Evolutionary conservation across 2,329 filamentous ascomycete genomes (phyloP).

Genomic region (Colletotrichum siamense): DNA sequence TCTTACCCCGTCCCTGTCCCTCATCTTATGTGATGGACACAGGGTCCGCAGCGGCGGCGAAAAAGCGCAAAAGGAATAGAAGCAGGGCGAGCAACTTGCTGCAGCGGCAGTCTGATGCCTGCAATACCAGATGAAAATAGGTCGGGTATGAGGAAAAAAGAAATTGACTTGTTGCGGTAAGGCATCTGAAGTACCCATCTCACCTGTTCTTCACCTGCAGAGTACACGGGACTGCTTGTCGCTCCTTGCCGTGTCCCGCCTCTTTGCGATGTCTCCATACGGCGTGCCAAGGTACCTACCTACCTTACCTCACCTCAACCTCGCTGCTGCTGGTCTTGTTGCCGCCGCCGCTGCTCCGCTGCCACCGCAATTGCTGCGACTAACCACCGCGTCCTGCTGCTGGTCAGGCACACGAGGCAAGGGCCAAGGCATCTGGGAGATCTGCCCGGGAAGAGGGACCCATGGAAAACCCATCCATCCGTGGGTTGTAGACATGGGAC

Average conservation of each 20-base stretch:
- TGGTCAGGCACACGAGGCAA: constrained; percentile 8
- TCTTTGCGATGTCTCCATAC: background rate
- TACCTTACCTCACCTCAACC: background rate
- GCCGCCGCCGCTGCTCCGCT: background rate
- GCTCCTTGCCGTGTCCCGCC: background rate
- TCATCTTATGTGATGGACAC: constrained; percentile 2
- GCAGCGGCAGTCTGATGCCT: background rate
- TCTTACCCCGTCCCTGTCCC: background rate
- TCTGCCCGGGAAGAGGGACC: constrained; percentile 21
- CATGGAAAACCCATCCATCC: constrained; percentile 3
- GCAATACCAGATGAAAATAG: background rate
- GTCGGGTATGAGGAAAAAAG: background rate
- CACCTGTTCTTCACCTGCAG: background rate
- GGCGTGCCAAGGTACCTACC: background rate
- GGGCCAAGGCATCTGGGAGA: constrained; percentile 22
- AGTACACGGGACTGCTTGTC: background rate
- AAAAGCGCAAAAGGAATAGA: background rate
- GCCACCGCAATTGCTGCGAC: background rate
- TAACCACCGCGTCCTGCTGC: background rate
- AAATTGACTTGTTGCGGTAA: background rate
- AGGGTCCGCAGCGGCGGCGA: constrained; percentile 5
- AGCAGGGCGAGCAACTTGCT: background rate
- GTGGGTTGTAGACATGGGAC: background rate
- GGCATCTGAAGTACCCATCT: background rate
- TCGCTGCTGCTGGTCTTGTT: background rate